Evolutionary conservation across 2,329 filamentous ascomycete species (phyloP), one percentile per base, ranked within the genome.

Genomic region (Phialocephala sp.): DNA sequence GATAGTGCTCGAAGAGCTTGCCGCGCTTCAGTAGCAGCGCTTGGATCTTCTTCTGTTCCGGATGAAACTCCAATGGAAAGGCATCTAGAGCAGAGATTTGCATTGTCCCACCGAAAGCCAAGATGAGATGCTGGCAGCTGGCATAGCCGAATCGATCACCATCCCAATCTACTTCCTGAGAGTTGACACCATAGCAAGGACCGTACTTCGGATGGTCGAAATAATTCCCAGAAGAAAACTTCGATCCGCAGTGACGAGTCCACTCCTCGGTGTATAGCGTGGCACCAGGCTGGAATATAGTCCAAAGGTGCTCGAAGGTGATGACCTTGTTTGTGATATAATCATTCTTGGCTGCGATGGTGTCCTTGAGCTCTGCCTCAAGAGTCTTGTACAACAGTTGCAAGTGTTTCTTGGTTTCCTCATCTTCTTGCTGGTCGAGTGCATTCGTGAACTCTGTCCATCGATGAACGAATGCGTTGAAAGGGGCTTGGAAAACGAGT

Each of bases 381-480:
- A 88, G 75, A 22, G 83, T 80, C 36, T 77, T 77, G 66, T 80
- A 77, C 11, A 88, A 74, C 0, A 87, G 72, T 8, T 78, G 71
- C 1, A 85, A 72, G 68, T 87, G 83, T 36, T 80, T 76, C 55
- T 79, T 82, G 1, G 81, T 82, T 20, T 73, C 76, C 3, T 75
- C 71, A 18, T 87, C 83, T 1, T 77, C 72, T 8, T 79, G 71
- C 37, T 80, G 78, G 11, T 81, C 73, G 52, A 80, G 76, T 27
- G 80, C 79, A 4, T 77, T 73, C 11, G 74, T 70, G 43, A 88
- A 80, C 8, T 78, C 72, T 1, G 80, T 77, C 87, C 88, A 91
- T 37, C 89, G 83, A 75, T 92, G 88, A 47, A 91, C 85, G 58
- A 92, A 85, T 0, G 86, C 85, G 69, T 85, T 79, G 67, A 91